A percentile compares a stretch with the other conserved stretches of the same genome.
Conservation (phyloP, 768 basidiomycete species). For the Lepiota brunneoincarnata region DNA sequence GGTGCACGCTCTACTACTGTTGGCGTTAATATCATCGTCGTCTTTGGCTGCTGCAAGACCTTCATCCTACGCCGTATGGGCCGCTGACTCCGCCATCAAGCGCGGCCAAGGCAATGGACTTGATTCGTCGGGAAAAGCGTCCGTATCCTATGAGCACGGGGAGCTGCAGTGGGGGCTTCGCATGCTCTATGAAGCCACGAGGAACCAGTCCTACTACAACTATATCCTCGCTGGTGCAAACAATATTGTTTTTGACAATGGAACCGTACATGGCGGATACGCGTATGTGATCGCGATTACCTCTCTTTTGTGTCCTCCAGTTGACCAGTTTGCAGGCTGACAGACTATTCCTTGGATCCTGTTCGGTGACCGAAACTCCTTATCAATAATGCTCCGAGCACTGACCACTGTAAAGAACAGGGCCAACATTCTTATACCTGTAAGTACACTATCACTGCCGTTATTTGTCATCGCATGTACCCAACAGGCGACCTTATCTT, state of each 20-base stretch:
- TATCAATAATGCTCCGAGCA: not conserved
- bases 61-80: constrained; percentile 40
- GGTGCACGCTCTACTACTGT: not conserved
- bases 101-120: constrained; percentile 43
- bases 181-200: constrained; percentile 35
- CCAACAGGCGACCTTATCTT: not conserved
- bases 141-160: constrained; percentile 39
- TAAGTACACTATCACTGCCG: constrained; percentile 14
- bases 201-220: constrained; percentile 38
- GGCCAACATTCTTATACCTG: constrained; percentile 38
- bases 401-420: constrained; percentile 25
- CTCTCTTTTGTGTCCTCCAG: not conserved
- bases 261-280: constrained; percentile 37
- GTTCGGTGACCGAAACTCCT: constrained; percentile 23
- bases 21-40: not conserved
- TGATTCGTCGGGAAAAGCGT: constrained; percentile 25
- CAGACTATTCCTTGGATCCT: constrained; percentile 33
- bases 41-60: constrained; percentile 22
- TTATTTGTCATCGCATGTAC: not conserved
- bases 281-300: constrained; percentile 22
- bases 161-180: constrained; percentile 38
- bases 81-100: constrained; percentile 42
- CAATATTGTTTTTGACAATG: constrained; percentile 35
- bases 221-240: constrained; percentile 38
- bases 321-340: constrained; percentile 18